These are phyloP conservation scores for Trichophyton benhamiae DNA, from an alignment of 2,329 filamentous ascomycete species.

Conservation along the genomic window DNA sequence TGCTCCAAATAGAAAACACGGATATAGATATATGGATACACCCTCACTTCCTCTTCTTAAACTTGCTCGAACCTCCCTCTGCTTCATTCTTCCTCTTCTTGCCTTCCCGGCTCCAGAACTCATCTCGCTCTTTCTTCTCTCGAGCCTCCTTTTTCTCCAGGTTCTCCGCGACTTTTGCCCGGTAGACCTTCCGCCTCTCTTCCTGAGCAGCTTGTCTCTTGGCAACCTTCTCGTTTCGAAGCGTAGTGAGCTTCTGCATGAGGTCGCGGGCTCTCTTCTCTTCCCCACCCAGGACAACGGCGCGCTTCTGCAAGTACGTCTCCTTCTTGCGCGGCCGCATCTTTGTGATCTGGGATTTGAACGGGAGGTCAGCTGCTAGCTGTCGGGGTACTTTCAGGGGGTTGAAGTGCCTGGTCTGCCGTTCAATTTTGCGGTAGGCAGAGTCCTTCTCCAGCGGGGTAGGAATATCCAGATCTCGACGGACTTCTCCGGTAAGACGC, in stretches of 20 bases:
- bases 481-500: conserved; percentile 86
- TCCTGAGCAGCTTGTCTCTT: conserved; percentile 80
- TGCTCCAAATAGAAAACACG: not conserved
- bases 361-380: conserved; percentile 68
- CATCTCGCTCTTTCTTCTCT: conserved; percentile 83
- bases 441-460: conserved; percentile 76
- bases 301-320: conserved; percentile 91
- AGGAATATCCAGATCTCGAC: conserved; percentile 58
- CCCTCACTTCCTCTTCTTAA: conserved; percentile 33
- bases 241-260: conserved; percentile 82
- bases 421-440: conserved; percentile 58
- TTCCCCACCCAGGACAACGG: conserved; percentile 72
- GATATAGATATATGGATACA: not conserved
- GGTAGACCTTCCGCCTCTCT: conserved; percentile 66
- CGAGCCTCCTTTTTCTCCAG: conserved; percentile 73
- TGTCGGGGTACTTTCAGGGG: conserved; percentile 39
- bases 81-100: conserved; percentile 55
- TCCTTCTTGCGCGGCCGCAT: conserved; percentile 67
- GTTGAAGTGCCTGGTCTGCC: conserved; percentile 61
- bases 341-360: conserved; percentile 76
- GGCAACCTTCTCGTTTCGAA: conserved; percentile 80
- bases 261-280: conserved; percentile 80
- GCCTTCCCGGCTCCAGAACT: conserved; percentile 86
- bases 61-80: conserved; percentile 30
- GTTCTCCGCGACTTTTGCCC: conserved; percentile 69